These are phyloP conservation scores for Oemleria cerasiformis DNA, from an alignment of 306 rosid genomes.

Conservation along the genomic window DNA sequence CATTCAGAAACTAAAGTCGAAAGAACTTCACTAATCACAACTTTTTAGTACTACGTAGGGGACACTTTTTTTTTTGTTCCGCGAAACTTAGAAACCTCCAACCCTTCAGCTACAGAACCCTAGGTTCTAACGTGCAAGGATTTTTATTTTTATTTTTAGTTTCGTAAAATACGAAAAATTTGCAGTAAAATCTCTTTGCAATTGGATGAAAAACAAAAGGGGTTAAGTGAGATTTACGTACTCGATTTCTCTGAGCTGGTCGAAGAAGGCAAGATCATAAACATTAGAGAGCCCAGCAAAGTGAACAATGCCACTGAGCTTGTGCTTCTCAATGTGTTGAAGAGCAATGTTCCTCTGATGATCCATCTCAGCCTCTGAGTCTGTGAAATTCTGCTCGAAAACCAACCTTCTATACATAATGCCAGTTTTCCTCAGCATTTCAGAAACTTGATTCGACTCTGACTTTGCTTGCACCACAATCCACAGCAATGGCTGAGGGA, in stretches of 20 bases:
- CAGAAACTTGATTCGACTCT: slow-evolving; percentile 43
- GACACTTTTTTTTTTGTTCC: background rate
- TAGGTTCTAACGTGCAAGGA: slow-evolving; percentile 3
- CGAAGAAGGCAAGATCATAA: slow-evolving; percentile 81
- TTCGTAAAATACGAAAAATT: no score
- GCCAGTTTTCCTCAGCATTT: slow-evolving; percentile 69
- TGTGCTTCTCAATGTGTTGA: slow-evolving; percentile 82
- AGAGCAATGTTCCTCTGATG: slow-evolving; percentile 83
- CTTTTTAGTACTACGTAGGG: background rate
- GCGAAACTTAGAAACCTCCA: background rate
- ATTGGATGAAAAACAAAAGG: background rate
- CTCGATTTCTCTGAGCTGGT: slow-evolving; percentile 83
- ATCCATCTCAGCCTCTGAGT: slow-evolving; percentile 72
- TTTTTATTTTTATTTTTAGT: no score
- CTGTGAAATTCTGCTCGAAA: slow-evolving; percentile 65
- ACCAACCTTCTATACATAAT: slow-evolving; percentile 90
- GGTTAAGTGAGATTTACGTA: slow-evolving; percentile 29
- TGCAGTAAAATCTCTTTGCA: background rate
- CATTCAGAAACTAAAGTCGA: no score
- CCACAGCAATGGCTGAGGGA: slow-evolving; percentile 84
- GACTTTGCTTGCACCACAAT: slow-evolving; percentile 64
- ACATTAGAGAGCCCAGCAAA: slow-evolving; percentile 86
- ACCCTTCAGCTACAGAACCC: background rate
- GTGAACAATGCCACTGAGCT: slow-evolving; percentile 83
- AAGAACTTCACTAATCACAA: background rate